Conservation (phyloP, 495 filamentous ascomycete species). For the Neurospora sp. region DNA sequence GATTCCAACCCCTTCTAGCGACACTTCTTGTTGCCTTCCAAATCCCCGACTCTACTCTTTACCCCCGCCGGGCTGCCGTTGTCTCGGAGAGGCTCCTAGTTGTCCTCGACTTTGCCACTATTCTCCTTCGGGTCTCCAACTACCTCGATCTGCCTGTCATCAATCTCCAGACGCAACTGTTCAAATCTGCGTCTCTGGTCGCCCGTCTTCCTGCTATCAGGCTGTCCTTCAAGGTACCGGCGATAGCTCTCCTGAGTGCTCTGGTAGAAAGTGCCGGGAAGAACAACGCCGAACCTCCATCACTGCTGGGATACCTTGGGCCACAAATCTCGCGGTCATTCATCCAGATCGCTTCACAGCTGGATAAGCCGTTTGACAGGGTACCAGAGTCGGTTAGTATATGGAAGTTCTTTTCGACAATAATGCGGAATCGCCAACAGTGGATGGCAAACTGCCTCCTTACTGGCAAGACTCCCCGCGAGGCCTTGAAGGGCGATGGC, state of each 20-base stretch:
- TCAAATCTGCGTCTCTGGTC: slow-evolving; percentile 63
- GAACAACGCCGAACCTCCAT: slow-evolving; percentile 64
- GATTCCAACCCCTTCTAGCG: slow-evolving; percentile 67
- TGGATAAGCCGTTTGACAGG: slow-evolving; percentile 68
- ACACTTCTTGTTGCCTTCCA: slow-evolving; percentile 58
- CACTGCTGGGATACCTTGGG: slow-evolving; percentile 78
- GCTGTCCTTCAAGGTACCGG: slow-evolving; percentile 52
- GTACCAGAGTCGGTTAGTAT: slow-evolving; percentile 50
- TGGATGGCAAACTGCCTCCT: slow-evolving; percentile 92
- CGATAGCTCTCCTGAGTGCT: slow-evolving; percentile 59
- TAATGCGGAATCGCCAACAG: slow-evolving; percentile 83
- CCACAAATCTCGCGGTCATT: slow-evolving; percentile 74
- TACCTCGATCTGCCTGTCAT: slow-evolving; percentile 50
- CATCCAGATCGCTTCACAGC: slow-evolving; percentile 60
- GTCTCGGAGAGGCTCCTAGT: slow-evolving; percentile 54
- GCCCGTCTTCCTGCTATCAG: slow-evolving; percentile 70
- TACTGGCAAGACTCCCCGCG: slow-evolving; percentile 72
- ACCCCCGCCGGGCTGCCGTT: slow-evolving; percentile 44
- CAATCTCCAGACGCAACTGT: slow-evolving; percentile 66
- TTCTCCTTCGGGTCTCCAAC: slow-evolving; percentile 57
- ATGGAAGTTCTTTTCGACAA: slow-evolving; percentile 80
- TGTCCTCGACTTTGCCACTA: slow-evolving; percentile 55
- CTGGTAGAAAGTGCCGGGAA: slow-evolving; percentile 61
- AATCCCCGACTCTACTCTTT: slow-evolving; percentile 54
- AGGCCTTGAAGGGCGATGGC: slow-evolving; percentile 50